phyloP scores from a whole-genome alignment of 139 green algal genomes.

The Ettlia oleoabundans region DNA sequence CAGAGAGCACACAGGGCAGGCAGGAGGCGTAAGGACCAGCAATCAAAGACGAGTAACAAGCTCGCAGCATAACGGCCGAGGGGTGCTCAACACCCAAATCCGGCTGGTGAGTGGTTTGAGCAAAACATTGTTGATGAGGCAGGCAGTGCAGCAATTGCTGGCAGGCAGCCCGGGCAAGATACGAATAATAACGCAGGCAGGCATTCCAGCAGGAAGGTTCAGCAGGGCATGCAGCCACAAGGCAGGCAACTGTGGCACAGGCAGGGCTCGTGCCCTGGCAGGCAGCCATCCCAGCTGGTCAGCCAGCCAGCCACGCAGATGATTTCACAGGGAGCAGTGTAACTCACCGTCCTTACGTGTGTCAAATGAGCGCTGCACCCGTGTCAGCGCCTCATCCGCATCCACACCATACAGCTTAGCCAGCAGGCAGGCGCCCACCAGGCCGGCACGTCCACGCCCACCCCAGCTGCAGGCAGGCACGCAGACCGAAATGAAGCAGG shows the following conservation, averaged over 20 bases:
- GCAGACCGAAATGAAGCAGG: too few species aligned
- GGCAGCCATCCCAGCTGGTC: too few species aligned
- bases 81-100: too few species aligned
- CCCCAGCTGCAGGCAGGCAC: too few species aligned
- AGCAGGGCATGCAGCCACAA: not conserved
- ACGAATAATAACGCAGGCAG: not conserved
- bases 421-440: conserved; percentile 80
- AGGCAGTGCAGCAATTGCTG: not conserved
- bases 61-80: too few species aligned
- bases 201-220: not conserved
- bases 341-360: conserved; percentile 65
- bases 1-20: not conserved
- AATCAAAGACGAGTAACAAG: too few species aligned
- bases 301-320: not conserved
- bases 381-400: conserved; percentile 73
- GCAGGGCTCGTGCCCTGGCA: too few species aligned
- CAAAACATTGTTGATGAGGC: too few species aligned
- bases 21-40: too few species aligned
- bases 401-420: conserved; percentile 59
- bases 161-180: not conserved
- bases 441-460: conserved; percentile 79
- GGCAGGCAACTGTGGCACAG: not conserved
- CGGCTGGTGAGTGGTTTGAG: too few species aligned
- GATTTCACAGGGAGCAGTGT: not conserved
- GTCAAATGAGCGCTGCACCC: conserved; percentile 68